Base-by-base conservation (phyloP, 1,139 yeast genomes). In the Arxiozyma telluris region DNA sequence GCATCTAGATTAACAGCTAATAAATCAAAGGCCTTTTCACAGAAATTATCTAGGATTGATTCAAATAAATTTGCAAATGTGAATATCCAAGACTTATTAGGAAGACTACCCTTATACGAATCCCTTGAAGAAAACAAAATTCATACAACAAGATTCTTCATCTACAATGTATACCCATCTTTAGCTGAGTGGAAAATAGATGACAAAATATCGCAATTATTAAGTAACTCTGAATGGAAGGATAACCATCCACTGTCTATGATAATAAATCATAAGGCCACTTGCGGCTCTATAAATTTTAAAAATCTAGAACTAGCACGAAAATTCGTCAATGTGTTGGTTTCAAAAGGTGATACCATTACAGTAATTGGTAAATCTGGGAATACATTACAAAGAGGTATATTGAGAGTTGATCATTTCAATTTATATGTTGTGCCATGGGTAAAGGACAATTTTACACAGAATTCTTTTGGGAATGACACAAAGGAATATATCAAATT, bases 171-270 rank as follows among this genome's bases (percentile, higher is more conserved):
- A n/a, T 65, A 64, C 51, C 51, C 61, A 5, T 57, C 63, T 20
- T 49, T 65, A 4, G 63, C 69, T 1, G 66, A 64, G 50, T 65
- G 68, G 68, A 61, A 63, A 44, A 54, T 67, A 12, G 50, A 55
- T n/a, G 62, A 59, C 18, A 53, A 55, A 12, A 53, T 66, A 9
- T 39, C 64, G 4, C 52, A 60, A 17, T 30, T 64, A 7, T 55
- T 61, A 1, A 53, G 50, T 17, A 43, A 54, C 3, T 49, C 56
- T 17, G 54, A 58, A n/a, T 64, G 68, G 66, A 58, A 56, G 38
- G 67, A 64, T 44, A 53, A 53, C 7, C 55, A 56, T 21, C 56
- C 66, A 3, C 53, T 58, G 15, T 53, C 65, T 6, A 41, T 65
- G 34, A 51, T 59, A 7, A 50, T 66, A 5, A 65, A 65, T 54